Conservation (phyloP, 1,284 basidiomycete genomes). For the Clitocybe nebularis region DNA sequence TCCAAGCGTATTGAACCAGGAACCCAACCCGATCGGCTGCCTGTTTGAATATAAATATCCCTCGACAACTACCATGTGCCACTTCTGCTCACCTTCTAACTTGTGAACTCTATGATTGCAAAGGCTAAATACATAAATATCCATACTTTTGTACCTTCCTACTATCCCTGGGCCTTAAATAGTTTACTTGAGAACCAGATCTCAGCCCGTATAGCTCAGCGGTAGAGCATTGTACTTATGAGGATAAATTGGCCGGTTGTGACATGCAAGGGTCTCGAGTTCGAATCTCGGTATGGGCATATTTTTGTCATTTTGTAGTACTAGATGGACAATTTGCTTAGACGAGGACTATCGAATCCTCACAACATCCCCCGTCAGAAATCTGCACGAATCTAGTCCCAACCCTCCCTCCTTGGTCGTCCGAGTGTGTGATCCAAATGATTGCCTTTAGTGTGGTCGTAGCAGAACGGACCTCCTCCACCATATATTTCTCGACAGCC, state of each 20-base stretch:
- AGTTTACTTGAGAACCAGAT: background rate
- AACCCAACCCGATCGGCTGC: slow-evolving; percentile 43
- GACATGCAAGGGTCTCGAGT: slow-evolving; percentile 50
- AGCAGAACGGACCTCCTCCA: slow-evolving; percentile 44
- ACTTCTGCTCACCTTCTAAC: too few species aligned
- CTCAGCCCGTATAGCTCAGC: slow-evolving; percentile 46
- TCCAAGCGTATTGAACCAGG: slow-evolving; percentile 15
- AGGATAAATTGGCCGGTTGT: slow-evolving; percentile 32
- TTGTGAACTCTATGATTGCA: too few species aligned
- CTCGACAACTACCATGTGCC: too few species aligned
- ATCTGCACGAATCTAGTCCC: slow-evolving; percentile 67
- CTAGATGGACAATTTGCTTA: too few species aligned
- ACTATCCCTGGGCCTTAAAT: background rate
- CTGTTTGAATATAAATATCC: slow-evolving; percentile 53
- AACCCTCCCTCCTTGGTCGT: slow-evolving; percentile 71
- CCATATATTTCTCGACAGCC: slow-evolving; percentile 62
- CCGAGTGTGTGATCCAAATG: slow-evolving; percentile 85
- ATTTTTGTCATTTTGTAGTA: slow-evolving; percentile 24
- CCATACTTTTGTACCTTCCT: too few species aligned
- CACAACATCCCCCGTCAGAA: slow-evolving; percentile 40
- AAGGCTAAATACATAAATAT: too few species aligned
- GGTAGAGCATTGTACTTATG: slow-evolving; percentile 58
- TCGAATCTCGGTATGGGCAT: slow-evolving; percentile 48
- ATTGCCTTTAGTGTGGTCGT: slow-evolving; percentile 63
- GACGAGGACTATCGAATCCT: too few species aligned